Evolutionary conservation across 257 asterid species (phyloP), one percentile per base, ranked within the genome.

Genomic region (Nicotiana noctiflora): DNA sequence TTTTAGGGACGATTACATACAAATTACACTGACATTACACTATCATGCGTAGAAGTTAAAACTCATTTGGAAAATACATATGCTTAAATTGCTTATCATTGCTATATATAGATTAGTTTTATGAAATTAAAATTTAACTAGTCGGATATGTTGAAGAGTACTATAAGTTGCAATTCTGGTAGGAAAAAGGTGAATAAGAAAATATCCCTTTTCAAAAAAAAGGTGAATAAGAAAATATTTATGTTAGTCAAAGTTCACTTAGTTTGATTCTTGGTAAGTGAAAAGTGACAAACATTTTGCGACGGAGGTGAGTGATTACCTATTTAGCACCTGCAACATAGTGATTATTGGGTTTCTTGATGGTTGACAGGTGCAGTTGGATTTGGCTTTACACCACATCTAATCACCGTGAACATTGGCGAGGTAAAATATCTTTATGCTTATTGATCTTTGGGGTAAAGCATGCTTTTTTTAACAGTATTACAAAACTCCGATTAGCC

Each of bases 351-450:
- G 59, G 40, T 40, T 46, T 49, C 76, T 79, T 68, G 25, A 60
- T 79, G 75, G 53, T 80, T 62, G 59, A 55, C 86, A 86, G 91
- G 91, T 53, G 72, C 83, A 17, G 77, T 83, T 7, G 91, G 90
- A 74, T 77, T 84, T 74, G 89, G 86, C 21, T 86, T 86, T 79
- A 86, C 86, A 4, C 89, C 89, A 0, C 90, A 88, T 51, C 82
- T 88, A 10, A 88, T 88, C 46, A 84, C 77, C 2, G 91, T 88
- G 52, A 75, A 82, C 57, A 66, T 82, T 8, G 91, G 91, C 12
- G 88, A 88, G 89, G 91, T 86, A 77, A 68, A 34, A 23, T 27
- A 15, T 64, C 5, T 31, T 21, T 40, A 40, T 61, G 17, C 19
- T 59, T 21, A 18, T 55, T 31, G 32, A 49, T 40, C 18, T 77